Evolutionary conservation across 495 filamentous ascomycete species (phyloP).

Genomic region (Penicillium simplicissimum): DNA sequence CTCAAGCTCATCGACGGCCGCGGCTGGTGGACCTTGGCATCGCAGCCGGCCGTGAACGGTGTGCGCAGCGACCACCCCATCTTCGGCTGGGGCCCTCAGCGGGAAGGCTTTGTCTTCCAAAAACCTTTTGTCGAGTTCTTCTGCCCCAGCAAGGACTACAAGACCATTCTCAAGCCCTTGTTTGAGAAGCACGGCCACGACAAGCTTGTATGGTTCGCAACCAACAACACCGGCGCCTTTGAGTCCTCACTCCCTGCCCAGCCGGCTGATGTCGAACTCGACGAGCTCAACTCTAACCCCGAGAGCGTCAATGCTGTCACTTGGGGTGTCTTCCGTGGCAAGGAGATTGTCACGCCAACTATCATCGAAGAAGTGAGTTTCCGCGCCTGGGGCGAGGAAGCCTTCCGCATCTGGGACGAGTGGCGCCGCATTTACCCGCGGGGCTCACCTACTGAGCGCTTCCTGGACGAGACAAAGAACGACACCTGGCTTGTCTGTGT

Average conservation of each 20-base stretch:
- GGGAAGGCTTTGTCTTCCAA: slow-evolving; percentile 91
- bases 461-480: slow-evolving; percentile 64
- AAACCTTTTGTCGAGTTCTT: slow-evolving; percentile 99
- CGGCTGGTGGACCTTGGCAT: slow-evolving; percentile 93
- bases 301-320: slow-evolving; percentile 88
- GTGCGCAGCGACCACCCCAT: slow-evolving; percentile 69
- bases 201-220: slow-evolving; percentile 82
- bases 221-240: slow-evolving; percentile 70
- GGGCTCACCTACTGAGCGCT: slow-evolving; percentile 62
- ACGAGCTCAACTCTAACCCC: slow-evolving; percentile 37
- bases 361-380: slow-evolving; percentile 98
- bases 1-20: slow-evolving; percentile 68
- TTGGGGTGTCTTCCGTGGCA: slow-evolving; percentile 93
- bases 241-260: slow-evolving; percentile 56
- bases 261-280: slow-evolving; percentile 34
- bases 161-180: slow-evolving; percentile 54
- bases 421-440: slow-evolving; percentile 83
- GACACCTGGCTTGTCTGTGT: slow-evolving; percentile 89
- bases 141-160: slow-evolving; percentile 70
- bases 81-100: slow-evolving; percentile 91
- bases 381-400: slow-evolving; percentile 92
- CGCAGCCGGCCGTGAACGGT: slow-evolving; percentile 93
- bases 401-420: slow-evolving; percentile 91
- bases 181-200: slow-evolving; percentile 59
- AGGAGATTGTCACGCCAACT: slow-evolving; percentile 95